These are phyloP conservation scores for Elsinoe perseae DNA, from an alignment of 2,329 filamentous ascomycete species.

Conservation along the genomic window DNA sequence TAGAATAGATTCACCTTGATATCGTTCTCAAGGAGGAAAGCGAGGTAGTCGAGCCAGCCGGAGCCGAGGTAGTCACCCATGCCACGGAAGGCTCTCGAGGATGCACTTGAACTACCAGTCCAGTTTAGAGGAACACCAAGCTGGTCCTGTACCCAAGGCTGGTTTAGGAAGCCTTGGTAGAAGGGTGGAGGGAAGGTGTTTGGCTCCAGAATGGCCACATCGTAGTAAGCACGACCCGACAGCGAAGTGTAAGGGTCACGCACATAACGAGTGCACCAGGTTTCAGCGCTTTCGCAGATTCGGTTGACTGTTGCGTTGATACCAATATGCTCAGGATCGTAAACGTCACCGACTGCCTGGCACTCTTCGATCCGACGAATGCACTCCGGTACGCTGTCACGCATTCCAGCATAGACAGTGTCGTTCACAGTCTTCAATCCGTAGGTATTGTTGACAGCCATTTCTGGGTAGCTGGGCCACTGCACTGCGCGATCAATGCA, in stretches of 20 bases:
- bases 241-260: conserved; percentile 44
- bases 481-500: conserved; percentile 48
- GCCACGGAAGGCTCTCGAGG: conserved; percentile 34
- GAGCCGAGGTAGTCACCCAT: conserved; percentile 40
- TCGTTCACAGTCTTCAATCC: conserved; percentile 41
- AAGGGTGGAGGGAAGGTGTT: conserved; percentile 37
- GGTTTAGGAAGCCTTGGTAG: conserved; percentile 50
- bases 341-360: conserved; percentile 29
- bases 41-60: conserved; percentile 33
- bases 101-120: conserved; percentile 25
- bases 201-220: conserved; percentile 45
- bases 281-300: conserved; percentile 48
- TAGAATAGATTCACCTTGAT: conserved; percentile 62
- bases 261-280: conserved; percentile 51
- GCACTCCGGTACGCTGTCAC: conserved; percentile 29
- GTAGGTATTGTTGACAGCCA: conserved; percentile 52
- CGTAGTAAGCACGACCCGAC: conserved; percentile 48
- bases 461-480: conserved; percentile 30
- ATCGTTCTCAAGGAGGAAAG: conserved; percentile 36
- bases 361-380: conserved; percentile 49
- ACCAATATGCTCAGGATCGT: conserved; percentile 21
- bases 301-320: conserved; percentile 33
- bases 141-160: conserved; percentile 48
- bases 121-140: conserved; percentile 47
- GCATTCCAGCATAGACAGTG: not conserved